Percentiles rank a stretch among this genome's conserved stretches.
phyloP scores from a whole-genome alignment of 1,139 yeast genomes.

The Nakaseomyces nivariensis region DNA sequence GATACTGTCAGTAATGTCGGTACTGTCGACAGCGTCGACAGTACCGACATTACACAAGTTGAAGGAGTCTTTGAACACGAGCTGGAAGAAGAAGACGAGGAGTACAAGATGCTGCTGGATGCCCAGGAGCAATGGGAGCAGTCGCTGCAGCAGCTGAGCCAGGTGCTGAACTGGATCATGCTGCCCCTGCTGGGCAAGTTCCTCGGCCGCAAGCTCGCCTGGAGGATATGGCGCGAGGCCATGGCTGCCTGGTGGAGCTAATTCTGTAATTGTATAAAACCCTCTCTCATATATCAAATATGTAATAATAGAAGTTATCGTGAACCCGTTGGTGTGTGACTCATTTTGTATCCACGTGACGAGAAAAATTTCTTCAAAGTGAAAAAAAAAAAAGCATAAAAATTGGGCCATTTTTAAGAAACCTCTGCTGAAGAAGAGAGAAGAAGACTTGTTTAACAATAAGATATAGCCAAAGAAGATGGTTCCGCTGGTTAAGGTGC shows the following conservation, averaged over 20 bases:
- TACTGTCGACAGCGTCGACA: too few species aligned
- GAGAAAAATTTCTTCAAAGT: neutral
- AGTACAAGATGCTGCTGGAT: conserved; percentile 12
- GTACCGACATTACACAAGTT: too few species aligned
- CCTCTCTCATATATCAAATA: too few species aligned
- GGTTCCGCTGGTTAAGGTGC: conserved; percentile 36
- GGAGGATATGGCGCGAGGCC: conserved; percentile 29
- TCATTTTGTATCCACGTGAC: neutral
- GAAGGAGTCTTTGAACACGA: neutral
- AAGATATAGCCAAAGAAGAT: neutral
- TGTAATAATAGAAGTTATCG: too few species aligned
- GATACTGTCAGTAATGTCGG: too few species aligned
- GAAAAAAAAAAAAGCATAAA: neutral
- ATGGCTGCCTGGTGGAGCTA: conserved; percentile 7
- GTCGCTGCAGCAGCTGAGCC: conserved; percentile 44
- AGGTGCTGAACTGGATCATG: conserved; percentile 42
- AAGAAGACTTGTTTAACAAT: too few species aligned
- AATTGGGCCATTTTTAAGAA: too few species aligned
- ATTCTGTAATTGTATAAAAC: too few species aligned
- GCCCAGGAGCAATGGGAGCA: conserved; percentile 63
- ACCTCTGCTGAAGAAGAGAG: too few species aligned
- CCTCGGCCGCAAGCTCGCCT: conserved; percentile 45
- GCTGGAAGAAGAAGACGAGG: conserved; percentile 6
- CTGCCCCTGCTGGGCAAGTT: conserved; percentile 53
- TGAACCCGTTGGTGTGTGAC: neutral